Evolutionary conservation across 176 grass and related monocot genomes (phyloP), one percentile per base, ranked within the genome.

Genomic region (Juncus inflexus): DNA sequence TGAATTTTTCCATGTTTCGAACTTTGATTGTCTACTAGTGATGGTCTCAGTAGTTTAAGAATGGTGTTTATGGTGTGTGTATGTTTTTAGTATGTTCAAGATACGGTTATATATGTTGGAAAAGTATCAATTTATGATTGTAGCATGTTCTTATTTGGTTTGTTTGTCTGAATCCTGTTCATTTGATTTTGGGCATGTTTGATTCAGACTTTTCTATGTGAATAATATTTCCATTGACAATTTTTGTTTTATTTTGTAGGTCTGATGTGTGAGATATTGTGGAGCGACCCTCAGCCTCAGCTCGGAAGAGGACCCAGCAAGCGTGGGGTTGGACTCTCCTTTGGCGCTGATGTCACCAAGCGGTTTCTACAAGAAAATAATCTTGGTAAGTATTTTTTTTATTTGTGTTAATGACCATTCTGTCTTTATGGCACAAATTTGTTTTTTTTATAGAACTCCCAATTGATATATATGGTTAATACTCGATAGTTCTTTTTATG

Each of bases 271-370:
- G 86, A 90, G 69, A 57, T 95, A 73, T 77, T 90, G 54, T 87
- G 91, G 87, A 97, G 94, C 54, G 94, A 97, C 51, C 85, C 85
- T 62, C 85, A 89, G 71, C 84, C 85, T 79, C 83, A 91, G 61
- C 82, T 45, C 74, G 85, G 82, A 50, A 83, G 88, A 84, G 94
- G 94, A 55, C 88, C 94, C 47, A 84, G 94, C 56, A 97, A 92
- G 74, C 80, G 88, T 8, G 88, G 88, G 61, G 77, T 99, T 49
- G 94, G 75, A 52, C 94, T 99, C 84, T 77, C 85, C 60, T 99
- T 89, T 62, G 94, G 94, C 13, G 88, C 73, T 40, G 94, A 89
- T 83, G 85, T 89, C 65, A 95, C 86, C 19, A 78, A 95, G 79
- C 76, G 58, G 63, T 81, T 89, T 76, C 65, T 86, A 28, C 41